Evolutionary conservation across 805 yeast species (phyloP).

Genomic region (Metschnikowia continentalis): DNA sequence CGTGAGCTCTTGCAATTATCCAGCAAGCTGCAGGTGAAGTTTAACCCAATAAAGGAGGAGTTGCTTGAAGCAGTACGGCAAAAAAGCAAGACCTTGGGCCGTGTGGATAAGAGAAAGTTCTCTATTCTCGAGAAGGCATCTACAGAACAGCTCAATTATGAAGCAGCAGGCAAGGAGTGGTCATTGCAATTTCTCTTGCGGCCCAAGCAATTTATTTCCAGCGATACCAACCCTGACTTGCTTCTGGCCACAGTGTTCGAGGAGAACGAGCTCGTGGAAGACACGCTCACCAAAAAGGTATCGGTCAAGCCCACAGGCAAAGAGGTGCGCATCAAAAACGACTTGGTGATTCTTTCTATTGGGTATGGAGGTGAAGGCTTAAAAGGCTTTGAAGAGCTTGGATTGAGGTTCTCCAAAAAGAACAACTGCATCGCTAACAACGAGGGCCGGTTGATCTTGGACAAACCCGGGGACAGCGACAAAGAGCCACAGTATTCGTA

Average conservation of each 20-base stretch:
- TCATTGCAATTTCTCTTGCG: conserved; percentile 61
- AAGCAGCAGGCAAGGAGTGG: conserved; percentile 44
- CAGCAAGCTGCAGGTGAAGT: conserved; percentile 44
- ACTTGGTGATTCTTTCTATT: conserved; percentile 71
- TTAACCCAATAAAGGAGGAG: conserved; percentile 34
- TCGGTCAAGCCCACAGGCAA: conserved; percentile 34
- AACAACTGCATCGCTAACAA: conserved; percentile 29
- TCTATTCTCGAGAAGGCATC: conserved; percentile 55
- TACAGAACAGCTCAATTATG: background rate
- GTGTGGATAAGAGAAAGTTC: conserved; percentile 63
- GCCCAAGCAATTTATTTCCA: conserved; percentile 52
- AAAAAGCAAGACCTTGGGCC: conserved; percentile 31
- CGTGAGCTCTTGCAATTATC: conserved; percentile 72
- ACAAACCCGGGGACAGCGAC: conserved; percentile 14
- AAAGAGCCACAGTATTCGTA: conserved; percentile 20
- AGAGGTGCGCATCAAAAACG: conserved; percentile 39
- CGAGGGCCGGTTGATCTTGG: conserved; percentile 28
- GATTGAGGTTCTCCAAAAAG: conserved; percentile 23
- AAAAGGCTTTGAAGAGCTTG: conserved; percentile 47
- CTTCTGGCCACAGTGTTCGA: conserved; percentile 47
- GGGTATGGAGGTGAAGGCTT: conserved; percentile 77
- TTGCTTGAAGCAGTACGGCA: conserved; percentile 24
- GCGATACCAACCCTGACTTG: conserved; percentile 30
- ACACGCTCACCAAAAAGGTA: conserved; percentile 24
- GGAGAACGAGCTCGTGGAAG: conserved; percentile 43